These are phyloP conservation scores for Cynara cardunculus DNA, from an alignment of 129 eudicot species.

Conservation along the genomic window DNA sequence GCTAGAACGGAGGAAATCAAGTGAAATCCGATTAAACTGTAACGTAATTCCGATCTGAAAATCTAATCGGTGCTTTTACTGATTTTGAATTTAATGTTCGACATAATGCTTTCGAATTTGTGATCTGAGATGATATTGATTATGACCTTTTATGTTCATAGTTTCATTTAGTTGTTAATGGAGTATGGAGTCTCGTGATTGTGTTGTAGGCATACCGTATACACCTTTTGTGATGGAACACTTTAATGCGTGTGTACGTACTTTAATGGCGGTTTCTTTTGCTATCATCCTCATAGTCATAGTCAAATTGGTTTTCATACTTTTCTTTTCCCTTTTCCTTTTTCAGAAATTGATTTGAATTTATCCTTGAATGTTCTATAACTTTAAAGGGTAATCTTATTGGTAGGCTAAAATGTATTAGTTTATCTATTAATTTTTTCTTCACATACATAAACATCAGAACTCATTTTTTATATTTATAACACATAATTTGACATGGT, in stretches of 20 bases:
- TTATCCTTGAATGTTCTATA: conserved; percentile 6
- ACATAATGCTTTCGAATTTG: background rate
- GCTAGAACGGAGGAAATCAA: background rate
- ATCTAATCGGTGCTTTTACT: conserved; percentile 7
- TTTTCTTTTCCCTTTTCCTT: background rate
- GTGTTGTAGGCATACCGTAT: background rate
- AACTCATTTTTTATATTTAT: too few relatives aligned
- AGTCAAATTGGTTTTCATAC: conserved; percentile 18
- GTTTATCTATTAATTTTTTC: too few relatives aligned
- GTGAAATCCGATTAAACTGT: background rate
- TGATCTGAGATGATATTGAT: background rate
- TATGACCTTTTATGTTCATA: background rate
- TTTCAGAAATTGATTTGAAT: conserved; percentile 8
- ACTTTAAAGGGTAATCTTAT: too few relatives aligned
- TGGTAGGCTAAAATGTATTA: too few relatives aligned
- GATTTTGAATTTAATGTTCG: background rate
- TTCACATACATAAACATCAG: too few relatives aligned
- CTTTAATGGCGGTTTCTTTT: conserved; percentile 25
- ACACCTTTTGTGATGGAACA: conserved; percentile 6
- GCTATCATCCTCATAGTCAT: conserved; percentile 4
- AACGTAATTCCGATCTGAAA: background rate
- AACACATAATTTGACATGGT: too few relatives aligned
- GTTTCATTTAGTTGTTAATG: conserved; percentile 15
- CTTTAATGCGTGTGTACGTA: conserved; percentile 31
- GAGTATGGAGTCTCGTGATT: conserved; percentile 26